Evolutionary conservation across 2,329 filamentous ascomycete species (phyloP), one percentile per base, ranked within the genome.

Genomic region (Cladosporium sp.): DNA sequence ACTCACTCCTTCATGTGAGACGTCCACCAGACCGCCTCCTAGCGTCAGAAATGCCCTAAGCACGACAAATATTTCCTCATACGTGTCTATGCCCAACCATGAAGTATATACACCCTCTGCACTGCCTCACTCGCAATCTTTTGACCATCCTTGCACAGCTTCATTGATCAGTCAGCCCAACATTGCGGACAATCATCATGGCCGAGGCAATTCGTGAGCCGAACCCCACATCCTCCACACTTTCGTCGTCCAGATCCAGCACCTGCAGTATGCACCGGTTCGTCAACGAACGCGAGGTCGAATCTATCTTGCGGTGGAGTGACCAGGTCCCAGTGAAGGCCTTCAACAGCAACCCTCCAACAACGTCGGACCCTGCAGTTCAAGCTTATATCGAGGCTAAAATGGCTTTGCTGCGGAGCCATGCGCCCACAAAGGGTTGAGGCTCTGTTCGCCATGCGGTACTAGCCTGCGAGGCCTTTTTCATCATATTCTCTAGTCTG

Each of bases 321-420:
- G 33, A 58, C 55, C 18, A 42, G 40, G 51, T 67, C 3, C 59
- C 63, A 5, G 33, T 53, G 19, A 61, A 61, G 50, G 42, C 43
- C 9, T n/a, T 37, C 13, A 16, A 34, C 46, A 13, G 52, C 43
- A 32, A 45, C 43, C 16, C 42, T 35, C 16, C 43, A 40, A 43
- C 35, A 48, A 13, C 56, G 58, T 22, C 38, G 48, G 62, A 65
- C 49, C 58, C 64, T 6, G 59, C 61, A 37, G 57, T 68, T 1
- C 62, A 68, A 48, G 66, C 66, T 3, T 69, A 69, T 43, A 54
- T 68, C n/a, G 59, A 64, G 53, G 64, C 65, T 16, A 68, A 69
- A 58, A 56, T 68, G 62, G 63, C 63, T 6, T 59, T 69, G 11
- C 68, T 68, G 46, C 61, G 61, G n/a, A 63, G 53, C 33, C 53